Conservation (phyloP, 2,329 filamentous ascomycete species). For the Aspergillus sp. region DNA sequence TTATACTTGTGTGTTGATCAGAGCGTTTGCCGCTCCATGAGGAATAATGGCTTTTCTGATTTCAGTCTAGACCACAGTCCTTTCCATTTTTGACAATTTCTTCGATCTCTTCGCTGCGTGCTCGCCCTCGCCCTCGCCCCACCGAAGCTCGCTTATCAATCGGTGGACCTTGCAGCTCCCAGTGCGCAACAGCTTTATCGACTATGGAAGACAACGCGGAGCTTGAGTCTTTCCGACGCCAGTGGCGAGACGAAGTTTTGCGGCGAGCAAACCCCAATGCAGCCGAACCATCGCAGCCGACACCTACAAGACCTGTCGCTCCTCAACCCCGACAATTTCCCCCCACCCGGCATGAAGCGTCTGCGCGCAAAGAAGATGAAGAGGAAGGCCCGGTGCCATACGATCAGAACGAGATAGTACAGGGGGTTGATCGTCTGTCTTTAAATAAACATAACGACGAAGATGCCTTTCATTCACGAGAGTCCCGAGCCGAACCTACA, state of each 20-base stretch:
- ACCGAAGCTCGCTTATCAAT: slow-evolving; percentile 22
- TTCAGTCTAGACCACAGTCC: not conserved
- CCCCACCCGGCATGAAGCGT: slow-evolving; percentile 41
- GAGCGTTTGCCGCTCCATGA: not conserved
- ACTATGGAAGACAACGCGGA: slow-evolving; percentile 60
- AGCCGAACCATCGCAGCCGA: slow-evolving; percentile 15
- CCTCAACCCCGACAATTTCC: slow-evolving; percentile 31
- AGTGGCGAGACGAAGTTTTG: slow-evolving; percentile 81
- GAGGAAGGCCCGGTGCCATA: slow-evolving; percentile 20
- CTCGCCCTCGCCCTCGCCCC: not conserved
- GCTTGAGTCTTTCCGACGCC: slow-evolving; percentile 78
- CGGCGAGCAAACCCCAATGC: slow-evolving; percentile 41
- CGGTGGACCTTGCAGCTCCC: slow-evolving; percentile 9
- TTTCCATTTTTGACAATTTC: not conserved
- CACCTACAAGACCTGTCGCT: slow-evolving; percentile 17
- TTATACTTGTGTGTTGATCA: not conserved
- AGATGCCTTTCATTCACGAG: slow-evolving; percentile 37
- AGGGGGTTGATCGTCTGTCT: slow-evolving; percentile 37
- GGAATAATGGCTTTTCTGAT: not conserved
- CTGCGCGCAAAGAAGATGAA: slow-evolving; percentile 39
- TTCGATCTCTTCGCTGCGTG: not conserved
- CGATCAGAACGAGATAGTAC: slow-evolving; percentile 32
- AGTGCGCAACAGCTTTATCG: slow-evolving; percentile 24
- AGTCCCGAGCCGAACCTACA: slow-evolving; percentile 52
- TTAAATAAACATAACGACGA: slow-evolving; percentile 32